Evolutionary conservation across 169 alveolate genomes (phyloP).

Genomic region (Amoebophrya sp.): DNA sequence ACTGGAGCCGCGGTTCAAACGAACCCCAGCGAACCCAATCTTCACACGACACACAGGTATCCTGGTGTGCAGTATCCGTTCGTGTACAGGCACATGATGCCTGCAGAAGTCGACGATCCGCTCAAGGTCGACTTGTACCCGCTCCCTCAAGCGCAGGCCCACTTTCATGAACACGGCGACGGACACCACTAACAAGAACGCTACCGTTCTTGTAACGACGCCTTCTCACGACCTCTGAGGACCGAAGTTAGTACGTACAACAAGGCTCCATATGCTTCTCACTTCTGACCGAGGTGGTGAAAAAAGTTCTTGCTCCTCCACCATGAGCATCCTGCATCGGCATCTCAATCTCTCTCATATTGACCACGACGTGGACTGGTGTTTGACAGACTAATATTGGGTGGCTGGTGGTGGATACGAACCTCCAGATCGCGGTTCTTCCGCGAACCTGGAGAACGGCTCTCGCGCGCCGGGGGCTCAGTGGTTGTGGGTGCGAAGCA

Average conservation of each 20-base stretch:
- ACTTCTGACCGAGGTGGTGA: neutral
- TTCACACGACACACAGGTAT: constrained; percentile 4
- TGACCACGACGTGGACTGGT: too few species aligned
- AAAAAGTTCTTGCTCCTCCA: neutral
- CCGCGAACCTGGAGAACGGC: too few species aligned
- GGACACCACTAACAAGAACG: neutral
- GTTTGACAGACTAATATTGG: too few species aligned
- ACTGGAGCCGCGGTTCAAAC: too few species aligned
- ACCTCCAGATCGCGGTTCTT: too few species aligned
- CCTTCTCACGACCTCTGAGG: neutral
- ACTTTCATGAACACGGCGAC: neutral
- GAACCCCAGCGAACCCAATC: neutral
- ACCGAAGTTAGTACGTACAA: neutral
- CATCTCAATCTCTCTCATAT: too few species aligned
- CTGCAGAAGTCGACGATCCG: neutral
- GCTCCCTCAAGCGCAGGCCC: neutral
- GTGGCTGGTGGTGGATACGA: too few species aligned
- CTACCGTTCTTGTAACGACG: neutral
- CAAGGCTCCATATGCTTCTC: too few species aligned
- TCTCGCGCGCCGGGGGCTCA: too few species aligned
- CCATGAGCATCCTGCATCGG: neutral
- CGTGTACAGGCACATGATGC: constrained; percentile 55
- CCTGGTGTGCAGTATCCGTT: constrained; percentile 71
- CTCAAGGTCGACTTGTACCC: neutral
- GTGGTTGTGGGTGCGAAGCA: too few species aligned